phyloP scores from a whole-genome alignment of 1,284 basidiomycete species.

The Ustanciosporium gigantosporum region DNA sequence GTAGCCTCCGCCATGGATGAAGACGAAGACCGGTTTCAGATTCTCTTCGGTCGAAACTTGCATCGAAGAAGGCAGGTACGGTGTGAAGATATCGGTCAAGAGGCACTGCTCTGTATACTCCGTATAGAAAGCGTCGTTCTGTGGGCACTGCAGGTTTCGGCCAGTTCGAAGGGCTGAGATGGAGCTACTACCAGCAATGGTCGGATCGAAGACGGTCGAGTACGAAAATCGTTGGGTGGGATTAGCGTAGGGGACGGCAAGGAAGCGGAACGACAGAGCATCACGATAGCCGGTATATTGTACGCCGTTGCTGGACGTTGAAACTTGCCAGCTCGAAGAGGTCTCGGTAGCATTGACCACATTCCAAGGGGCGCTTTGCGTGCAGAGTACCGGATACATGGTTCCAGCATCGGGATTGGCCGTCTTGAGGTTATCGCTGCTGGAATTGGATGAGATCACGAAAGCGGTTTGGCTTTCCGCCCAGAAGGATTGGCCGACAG shows the following conservation, averaged over 20 bases:
- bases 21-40: conserved; percentile 68
- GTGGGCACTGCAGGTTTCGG: conserved; percentile 22
- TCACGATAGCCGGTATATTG: conserved; percentile 29
- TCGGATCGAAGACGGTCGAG: conserved; percentile 19
- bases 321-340: conserved; percentile 12
- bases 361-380: conserved; percentile 25
- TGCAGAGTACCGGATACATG: conserved; percentile 23
- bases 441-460: neutral
- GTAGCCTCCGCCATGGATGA: conserved; percentile 62
- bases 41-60: neutral
- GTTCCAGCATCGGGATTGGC: neutral
- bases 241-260: conserved; percentile 27
- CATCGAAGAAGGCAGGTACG: conserved; percentile 62
- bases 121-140: conserved; percentile 1
- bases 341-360: conserved; percentile 17
- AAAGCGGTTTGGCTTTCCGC: conserved; percentile 5
- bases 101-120: conserved; percentile 64
- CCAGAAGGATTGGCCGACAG: conserved; percentile 17
- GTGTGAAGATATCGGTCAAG: conserved; percentile 67
- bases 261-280: conserved; percentile 33
- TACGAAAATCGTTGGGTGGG: conserved; percentile 27
- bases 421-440: neutral
- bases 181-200: neutral
- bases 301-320: conserved; percentile 14
- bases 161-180: conserved; percentile 10